These are phyloP conservation scores for Coccinonectria pachysandricola DNA, from an alignment of 2,329 filamentous ascomycete species.

Conservation along the genomic window DNA sequence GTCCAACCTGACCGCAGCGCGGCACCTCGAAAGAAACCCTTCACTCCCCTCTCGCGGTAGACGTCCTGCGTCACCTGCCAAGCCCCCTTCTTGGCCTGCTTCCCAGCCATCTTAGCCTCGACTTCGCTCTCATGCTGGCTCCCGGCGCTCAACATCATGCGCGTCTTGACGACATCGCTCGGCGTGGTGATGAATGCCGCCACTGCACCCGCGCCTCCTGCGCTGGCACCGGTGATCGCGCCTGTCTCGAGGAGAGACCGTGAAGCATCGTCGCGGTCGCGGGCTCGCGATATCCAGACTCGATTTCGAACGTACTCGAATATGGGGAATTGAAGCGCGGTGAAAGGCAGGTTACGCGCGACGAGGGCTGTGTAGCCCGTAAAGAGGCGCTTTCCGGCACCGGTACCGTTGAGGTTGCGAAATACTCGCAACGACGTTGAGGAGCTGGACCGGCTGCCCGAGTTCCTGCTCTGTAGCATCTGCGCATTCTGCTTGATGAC, in stretches of 20 bases:
- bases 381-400: conserved; percentile 48
- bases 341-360: conserved; percentile 77
- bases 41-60: conserved; percentile 54
- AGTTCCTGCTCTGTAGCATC: conserved; percentile 45
- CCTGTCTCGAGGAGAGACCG: conserved; percentile 52
- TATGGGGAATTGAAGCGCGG: conserved; percentile 77
- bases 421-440: conserved; percentile 40
- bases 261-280: conserved; percentile 16
- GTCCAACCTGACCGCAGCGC: conserved; percentile 69
- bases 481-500: conserved; percentile 92
- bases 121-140: conserved; percentile 6
- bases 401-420: conserved; percentile 39
- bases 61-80: conserved; percentile 56
- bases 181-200: conserved; percentile 79
- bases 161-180: conserved; percentile 80
- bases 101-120: conserved; percentile 13
- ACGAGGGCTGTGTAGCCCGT: conserved; percentile 72
- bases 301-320: conserved; percentile 60
- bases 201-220: conserved; percentile 61
- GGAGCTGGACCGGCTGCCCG: conserved; percentile 7
- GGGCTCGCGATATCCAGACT: conserved; percentile 32
- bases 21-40: conserved; percentile 69
- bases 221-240: conserved; percentile 60
- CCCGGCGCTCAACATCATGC: conserved; percentile 68
- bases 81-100: conserved; percentile 31